A percentile compares a stretch with the other conserved stretches of the same genome.
Conservation (phyloP, 2,329 filamentous ascomycete species). For the Trichoderma sp. region DNA sequence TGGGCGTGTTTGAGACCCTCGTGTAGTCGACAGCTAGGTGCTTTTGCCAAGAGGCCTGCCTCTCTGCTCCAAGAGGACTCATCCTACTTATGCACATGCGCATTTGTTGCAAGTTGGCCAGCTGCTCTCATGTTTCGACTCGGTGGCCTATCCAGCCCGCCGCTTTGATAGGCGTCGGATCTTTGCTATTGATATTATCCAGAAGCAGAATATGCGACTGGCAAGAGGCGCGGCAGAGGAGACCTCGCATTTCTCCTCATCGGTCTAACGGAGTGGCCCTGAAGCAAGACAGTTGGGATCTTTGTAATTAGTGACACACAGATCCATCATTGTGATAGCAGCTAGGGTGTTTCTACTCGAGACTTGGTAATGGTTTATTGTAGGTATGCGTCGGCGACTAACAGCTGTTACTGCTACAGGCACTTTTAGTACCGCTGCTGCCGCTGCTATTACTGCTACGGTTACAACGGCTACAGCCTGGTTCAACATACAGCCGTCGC, state of each 20-base stretch:
- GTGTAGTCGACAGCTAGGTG: neutral
- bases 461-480: neutral
- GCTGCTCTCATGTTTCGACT: neutral
- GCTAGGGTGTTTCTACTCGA: neutral
- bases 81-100: neutral
- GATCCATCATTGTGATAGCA: neutral
- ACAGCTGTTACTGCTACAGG: neutral
- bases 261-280: neutral
- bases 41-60: neutral
- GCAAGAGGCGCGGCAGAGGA: neutral
- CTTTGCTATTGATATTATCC: neutral
- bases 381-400: neutral
- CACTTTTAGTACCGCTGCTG: neutral
- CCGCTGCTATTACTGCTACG: neutral
- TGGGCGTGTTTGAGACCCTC: neutral
- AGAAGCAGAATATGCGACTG: neutral
- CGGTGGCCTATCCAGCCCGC: neutral
- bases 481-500: neutral
- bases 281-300: neutral
- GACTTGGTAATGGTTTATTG: neutral
- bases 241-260: neutral
- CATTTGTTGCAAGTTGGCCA: neutral
- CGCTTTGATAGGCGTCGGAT: conserved; percentile 1
- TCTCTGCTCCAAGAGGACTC: neutral
- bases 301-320: neutral